Evolutionary conservation across 2,329 filamentous ascomycete species (phyloP), one percentile per base, ranked within the genome.

Genomic region (Neofusicoccum kwambonambiense): DNA sequence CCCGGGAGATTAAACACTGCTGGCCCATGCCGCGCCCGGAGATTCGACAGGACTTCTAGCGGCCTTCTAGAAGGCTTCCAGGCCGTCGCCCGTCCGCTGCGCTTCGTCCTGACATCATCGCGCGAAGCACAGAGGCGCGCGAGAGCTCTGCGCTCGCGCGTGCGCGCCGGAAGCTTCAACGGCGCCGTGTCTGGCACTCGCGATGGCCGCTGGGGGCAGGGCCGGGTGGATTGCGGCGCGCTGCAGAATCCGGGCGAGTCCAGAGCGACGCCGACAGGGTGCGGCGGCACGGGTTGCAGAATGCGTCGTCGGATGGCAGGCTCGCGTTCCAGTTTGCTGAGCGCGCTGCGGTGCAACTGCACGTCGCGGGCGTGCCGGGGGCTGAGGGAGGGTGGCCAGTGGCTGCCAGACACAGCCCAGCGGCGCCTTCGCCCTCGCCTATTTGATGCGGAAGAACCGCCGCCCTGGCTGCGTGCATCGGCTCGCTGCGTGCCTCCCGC

Each of bases 261-360:
- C 39, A 44, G 56, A 58, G 56, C 41, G 56, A 15, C 27, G 41
- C 27, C 13, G 56, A 47, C 56, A 60, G 56, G 56, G 56, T 60
- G 56, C 56, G 56, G 56, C 56, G 56, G 56, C 42, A 60, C 34
- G 42, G 47, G 56, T 60, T 47, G 56, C 56, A 60, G 56, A 47
- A n/a, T 47, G 56, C 56, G 56, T 45, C 41, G 41, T 22, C 41
- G 56, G 41, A 47, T 60, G 56, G 56, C 56, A 34, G 56, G 56
- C 56, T 60, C 31, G 41, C n/a, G 56, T 60, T 47, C 56, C 56
- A 22, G 42, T 42, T 60, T 37, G 56, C 56, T 58, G 54, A 9
- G 27, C n/a, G 27, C 13, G 54, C 54, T 58, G 54, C 54, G 54
- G 54, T 58, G 54, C 17, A 58, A 58, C 54, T 58, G 54, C 54